Evolutionary conservation across 176 grass and related monocot species (phyloP), one percentile per base, ranked within the genome.

Genomic region (Oryza officinalis): DNA sequence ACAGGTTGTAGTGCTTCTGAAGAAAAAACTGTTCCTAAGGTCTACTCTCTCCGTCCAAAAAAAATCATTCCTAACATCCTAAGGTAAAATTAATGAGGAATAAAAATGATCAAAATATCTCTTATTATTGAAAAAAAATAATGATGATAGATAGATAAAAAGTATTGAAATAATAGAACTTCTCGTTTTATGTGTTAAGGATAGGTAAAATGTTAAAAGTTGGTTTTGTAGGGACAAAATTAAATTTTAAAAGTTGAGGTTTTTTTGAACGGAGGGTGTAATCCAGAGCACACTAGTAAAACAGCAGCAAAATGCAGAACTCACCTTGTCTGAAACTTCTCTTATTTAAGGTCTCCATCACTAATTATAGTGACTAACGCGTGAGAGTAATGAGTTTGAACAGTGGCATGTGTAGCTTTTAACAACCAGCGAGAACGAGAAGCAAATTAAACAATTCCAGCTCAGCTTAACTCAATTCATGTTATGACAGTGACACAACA

Each of bases 401-500:
- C 18, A 59, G 52, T 59, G 52, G 49, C 49, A 52, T n/a, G 27
- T 2, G 26, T 49, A 69, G 28, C 44, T 32, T 32, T 69, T 12
- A 22, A 52, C 27, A 75, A 65, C 13, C 41, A 64, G 27, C 37
- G 37, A 38, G 37, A 38, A 38, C 43, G 22, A 49, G 61, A 28
- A 26, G 50, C 50, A 54, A 54, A 54, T 54, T 54, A 54, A 27
- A 6, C 31, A 8, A 18, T 22, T 49, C 28, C 76, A 81, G 76
- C 64, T 84, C 76, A 80, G 32, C 76, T 59, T 2, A n/a, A 45
- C 22, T 69, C 54, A 63, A 7, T 45, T 41, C 77, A 15, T 28
- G 26, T 37, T 22, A 72, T 23, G 37, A 71, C 72, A 61, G 17
- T 60, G 30, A 79, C n/a, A 43, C 80, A 72, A 76, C 69, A 67